Evolutionary conservation across 1,139 yeast species (phyloP).

Genomic region (Yamadazyma kanchanaburiensis): DNA sequence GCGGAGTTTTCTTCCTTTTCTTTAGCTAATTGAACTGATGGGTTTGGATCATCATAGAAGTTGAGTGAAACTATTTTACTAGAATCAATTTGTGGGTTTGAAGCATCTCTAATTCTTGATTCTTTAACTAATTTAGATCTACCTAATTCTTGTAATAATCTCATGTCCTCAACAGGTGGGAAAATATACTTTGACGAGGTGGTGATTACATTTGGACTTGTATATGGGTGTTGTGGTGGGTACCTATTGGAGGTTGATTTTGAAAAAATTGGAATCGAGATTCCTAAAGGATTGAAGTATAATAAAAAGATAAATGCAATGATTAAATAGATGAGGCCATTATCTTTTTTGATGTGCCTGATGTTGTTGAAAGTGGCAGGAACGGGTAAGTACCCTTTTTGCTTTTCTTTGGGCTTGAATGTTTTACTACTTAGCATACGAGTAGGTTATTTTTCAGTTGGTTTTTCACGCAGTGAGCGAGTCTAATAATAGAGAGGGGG

Average conservation of each 20-base stretch:
- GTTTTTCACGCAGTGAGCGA: too few relatives aligned
- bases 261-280: constrained; percentile 7
- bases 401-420: constrained; percentile 13
- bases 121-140: constrained; percentile 47
- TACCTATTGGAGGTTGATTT: constrained; percentile 12
- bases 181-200: constrained; percentile 54
- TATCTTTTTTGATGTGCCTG: constrained; percentile 15
- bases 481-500: too few relatives aligned
- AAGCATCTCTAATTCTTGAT: constrained; percentile 35
- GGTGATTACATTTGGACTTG: constrained; percentile 31
- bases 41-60: constrained; percentile 45
- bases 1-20: constrained; percentile 39
- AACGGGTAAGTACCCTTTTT: constrained; percentile 25
- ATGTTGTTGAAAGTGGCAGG: constrained; percentile 28
- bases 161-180: constrained; percentile 68
- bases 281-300: constrained; percentile 22
- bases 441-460: too few relatives aligned
- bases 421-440: constrained; percentile 3
- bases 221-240: constrained; percentile 35
- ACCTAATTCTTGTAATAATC: constrained; percentile 53
- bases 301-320: constrained; percentile 19
- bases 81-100: constrained; percentile 35
- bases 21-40: constrained; percentile 27
- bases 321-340: constrained; percentile 15
- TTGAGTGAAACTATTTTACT: constrained; percentile 35